Evolutionary conservation across 768 basidiomycete species (phyloP), one percentile per base, ranked within the genome.

Genomic region (Pleurotus platypus): DNA sequence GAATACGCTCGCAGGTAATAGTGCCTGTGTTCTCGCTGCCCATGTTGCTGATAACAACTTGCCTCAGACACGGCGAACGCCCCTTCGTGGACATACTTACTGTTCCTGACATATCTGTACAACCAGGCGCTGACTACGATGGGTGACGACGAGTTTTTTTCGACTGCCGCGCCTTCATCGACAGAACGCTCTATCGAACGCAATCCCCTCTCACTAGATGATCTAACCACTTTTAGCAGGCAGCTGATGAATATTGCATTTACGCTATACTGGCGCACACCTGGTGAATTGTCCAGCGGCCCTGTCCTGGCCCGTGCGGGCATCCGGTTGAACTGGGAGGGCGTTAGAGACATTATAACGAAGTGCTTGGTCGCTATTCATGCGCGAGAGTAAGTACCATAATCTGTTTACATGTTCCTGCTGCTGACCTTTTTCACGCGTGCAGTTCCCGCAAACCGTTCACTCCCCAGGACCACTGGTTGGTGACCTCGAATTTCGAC

Each of bases 81-180:
- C 0, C 22, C 69, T 0, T 69, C 75, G 8, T 94, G 90, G 84
- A 79, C 86, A 0, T 77, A 89, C 2, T 70, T 98, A 1, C 73
- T 98, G 6, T 80, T 97, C 56, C 80, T 95, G 6, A 79, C 83
- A 1, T 88, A 95, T 49, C 69, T 97, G 9, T 96, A 97, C 69
- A 80, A 85, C 2, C 90, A 95, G 58, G 82, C 86, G 1, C 80
- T 98, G 30, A 76, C 93, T 30, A 94, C 94, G 0, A 91, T 98
- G 81, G 92, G 92, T 1, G 97, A 99, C 63, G 96, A 98, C 70
- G 97, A 98, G 68, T 98, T 98, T 74, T 97, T 97, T 67, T 82
- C 85, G 0, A 42, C 5, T 15, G n/a, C 38, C 2, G 30, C 6
- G 35, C 63, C 69, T 20, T 65, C 65, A 8, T 61, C 71, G 6